Evolutionary conservation across 108 stramenopile species (phyloP), one percentile per base, ranked within the genome.

Genomic region (Pseudonitzschia multistriata): DNA sequence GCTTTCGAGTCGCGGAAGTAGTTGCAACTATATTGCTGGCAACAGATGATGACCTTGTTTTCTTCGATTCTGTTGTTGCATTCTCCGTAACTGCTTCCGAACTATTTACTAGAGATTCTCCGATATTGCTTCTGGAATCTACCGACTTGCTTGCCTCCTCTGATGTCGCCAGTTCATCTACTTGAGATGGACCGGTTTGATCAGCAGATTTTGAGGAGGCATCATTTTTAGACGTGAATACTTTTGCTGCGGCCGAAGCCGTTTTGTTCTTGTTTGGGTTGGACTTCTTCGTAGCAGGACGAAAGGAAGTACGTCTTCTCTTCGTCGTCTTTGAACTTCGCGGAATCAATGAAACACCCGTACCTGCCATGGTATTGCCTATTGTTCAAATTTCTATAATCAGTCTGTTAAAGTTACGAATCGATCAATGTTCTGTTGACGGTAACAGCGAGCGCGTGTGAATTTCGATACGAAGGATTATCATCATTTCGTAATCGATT

Each of bases 261-360:
- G 61, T 15, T 11, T 30, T 59, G 31, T 59, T 56, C 35, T 57
- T 69, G 22, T 50, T 42, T 28, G 56, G 49, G 24, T 64, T 64
- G 13, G 42, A 64, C 15, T 67, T 42, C 61, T 69, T 75, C 10
- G 66, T 49, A 29, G 67, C 68, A 31, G 74, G 74, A 33, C 74
- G 74, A 68, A 75, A 75, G 17, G 67, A 60, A 21, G 57, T 45
- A 24, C 67, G 56, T 34, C 59, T 68, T 48, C 69, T 75, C 53
- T 75, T 75, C 10, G 74, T 54, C 53, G 62, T 56, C 24, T 73
- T 73, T 13, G 72, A 62, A 50, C 68, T 34, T 42, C 72, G 72
- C 27, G 72, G 72, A 36, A 73, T 62, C 64, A 73, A 56, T 17
- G 72, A 62, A 39, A 62, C 64, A 21, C 52, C 72, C 30, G 48